A percentile compares a stretch with the other conserved stretches of the same genome.
These are phyloP conservation scores for Aspergillus nanangensis DNA, from an alignment of 495 filamentous ascomycete species.

Conservation along the genomic window DNA sequence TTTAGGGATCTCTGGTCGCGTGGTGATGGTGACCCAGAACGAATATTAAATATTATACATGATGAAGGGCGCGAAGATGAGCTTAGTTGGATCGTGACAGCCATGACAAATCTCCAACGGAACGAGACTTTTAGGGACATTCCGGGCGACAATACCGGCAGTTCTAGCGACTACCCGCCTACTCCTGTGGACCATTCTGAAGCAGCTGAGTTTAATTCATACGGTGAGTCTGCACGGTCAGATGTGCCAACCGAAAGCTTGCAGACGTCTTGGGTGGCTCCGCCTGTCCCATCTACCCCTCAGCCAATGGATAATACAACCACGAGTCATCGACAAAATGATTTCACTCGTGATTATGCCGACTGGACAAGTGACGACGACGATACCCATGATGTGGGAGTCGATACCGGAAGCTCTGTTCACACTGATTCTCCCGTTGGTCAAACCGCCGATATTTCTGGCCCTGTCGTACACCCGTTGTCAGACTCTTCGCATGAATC, in stretches of 20 bases:
- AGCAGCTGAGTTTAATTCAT: too few species aligned
- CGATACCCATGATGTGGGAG: not conserved
- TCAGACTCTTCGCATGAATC: too few species aligned
- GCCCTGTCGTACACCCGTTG: too few species aligned
- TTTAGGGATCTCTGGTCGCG: slow-evolving; percentile 47
- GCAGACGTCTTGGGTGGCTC: too few species aligned
- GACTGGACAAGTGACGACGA: not conserved
- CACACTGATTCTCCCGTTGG: too few species aligned
- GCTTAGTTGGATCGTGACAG: slow-evolving; percentile 44
- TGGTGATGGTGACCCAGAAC: slow-evolving; percentile 53
- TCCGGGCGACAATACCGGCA: too few species aligned
- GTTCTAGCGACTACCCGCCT: too few species aligned
- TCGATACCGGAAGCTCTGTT: too few species aligned
- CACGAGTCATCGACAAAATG: not conserved
- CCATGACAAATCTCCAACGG: slow-evolving; percentile 25
- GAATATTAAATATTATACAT: slow-evolving; percentile 57
- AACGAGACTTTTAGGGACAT: not conserved
- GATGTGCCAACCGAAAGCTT: too few species aligned
- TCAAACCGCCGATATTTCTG: too few species aligned
- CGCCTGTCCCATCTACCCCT: not conserved
- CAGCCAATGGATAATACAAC: not conserved
- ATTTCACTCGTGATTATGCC: not conserved
- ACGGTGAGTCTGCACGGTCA: too few species aligned
- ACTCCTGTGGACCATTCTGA: too few species aligned
- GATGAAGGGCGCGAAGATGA: slow-evolving; percentile 55